Evolutionary conservation across 2,329 filamentous ascomycete genomes (phyloP).

Genomic region (Aschersonia sp.): DNA sequence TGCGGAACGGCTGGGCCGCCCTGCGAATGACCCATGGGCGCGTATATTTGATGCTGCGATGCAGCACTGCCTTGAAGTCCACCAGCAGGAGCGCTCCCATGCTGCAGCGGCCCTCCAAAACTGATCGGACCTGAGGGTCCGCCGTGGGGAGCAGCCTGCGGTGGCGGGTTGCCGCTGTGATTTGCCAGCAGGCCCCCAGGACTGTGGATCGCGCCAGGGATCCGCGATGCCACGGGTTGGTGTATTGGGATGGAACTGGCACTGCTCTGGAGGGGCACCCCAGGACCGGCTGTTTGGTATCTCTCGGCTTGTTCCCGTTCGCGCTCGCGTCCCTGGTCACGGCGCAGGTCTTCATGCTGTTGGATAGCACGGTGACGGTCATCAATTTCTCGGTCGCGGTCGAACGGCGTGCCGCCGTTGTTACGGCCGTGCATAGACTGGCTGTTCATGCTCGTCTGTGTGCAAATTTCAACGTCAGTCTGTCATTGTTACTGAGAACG

Average conservation of each 20-base stretch:
- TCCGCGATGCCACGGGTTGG: constrained; percentile 77
- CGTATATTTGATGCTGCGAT: constrained; percentile 42
- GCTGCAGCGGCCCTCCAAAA: constrained; percentile 42
- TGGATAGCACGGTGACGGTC: constrained; percentile 31
- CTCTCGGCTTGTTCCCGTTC: constrained; percentile 44
- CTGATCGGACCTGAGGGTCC: constrained; percentile 34
- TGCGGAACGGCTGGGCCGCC: constrained; percentile 37
- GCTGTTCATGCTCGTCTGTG: constrained; percentile 27
- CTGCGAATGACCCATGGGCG: constrained; percentile 34
- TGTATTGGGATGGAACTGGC: constrained; percentile 82
- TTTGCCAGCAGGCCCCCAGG: constrained; percentile 77
- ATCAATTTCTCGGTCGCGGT: constrained; percentile 34
- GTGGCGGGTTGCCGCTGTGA: constrained; percentile 40
- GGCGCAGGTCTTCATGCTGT: constrained; percentile 32
- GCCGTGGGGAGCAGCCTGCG: constrained; percentile 34
- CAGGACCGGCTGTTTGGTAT: constrained; percentile 36
- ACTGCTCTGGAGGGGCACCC: constrained; percentile 58
- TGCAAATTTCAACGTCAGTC: not conserved
- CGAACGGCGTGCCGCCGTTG: constrained; percentile 25
- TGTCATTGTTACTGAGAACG: no score
- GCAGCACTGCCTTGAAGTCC: constrained; percentile 30
- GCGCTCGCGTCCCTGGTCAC: constrained; percentile 37
- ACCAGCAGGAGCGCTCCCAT: constrained; percentile 25
- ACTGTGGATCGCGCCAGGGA: constrained; percentile 73
- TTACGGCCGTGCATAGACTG: constrained; percentile 25